These are phyloP conservation scores for Lichenothelia convexa DNA, from an alignment of 495 filamentous ascomycete genomes.

Conservation along the genomic window DNA sequence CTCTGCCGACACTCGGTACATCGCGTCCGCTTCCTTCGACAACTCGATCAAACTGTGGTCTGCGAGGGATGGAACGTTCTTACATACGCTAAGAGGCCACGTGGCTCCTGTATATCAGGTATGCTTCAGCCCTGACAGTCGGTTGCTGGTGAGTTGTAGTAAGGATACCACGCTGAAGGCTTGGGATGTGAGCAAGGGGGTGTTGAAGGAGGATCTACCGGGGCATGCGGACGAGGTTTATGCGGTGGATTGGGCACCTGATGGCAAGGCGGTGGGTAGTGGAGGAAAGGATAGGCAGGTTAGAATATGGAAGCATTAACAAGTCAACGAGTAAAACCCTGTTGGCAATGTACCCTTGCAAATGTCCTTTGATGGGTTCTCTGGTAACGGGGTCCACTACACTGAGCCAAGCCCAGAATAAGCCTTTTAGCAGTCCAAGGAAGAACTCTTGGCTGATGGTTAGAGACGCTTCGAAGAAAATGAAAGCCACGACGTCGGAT, in stretches of 20 bases:
- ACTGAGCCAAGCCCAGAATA: too few species aligned
- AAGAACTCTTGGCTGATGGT: too few species aligned
- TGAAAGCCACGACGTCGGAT: too few species aligned
- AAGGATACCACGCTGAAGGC: slow-evolving; percentile 93
- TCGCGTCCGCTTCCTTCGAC: slow-evolving; percentile 80
- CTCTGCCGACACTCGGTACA: slow-evolving; percentile 68
- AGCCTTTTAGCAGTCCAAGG: too few species aligned
- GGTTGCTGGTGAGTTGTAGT: slow-evolving; percentile 63
- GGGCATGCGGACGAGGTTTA: slow-evolving; percentile 93
- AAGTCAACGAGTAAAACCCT: too few species aligned
- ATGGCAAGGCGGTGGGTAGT: slow-evolving; percentile 68
- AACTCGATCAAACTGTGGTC: slow-evolving; percentile 86
- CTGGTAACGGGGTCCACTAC: too few species aligned
- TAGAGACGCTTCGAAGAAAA: too few species aligned
- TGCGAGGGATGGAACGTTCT: slow-evolving; percentile 54
- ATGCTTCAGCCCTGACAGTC: slow-evolving; percentile 74
- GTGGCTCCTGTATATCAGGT: slow-evolving; percentile 86
- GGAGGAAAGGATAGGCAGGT: slow-evolving; percentile 89
- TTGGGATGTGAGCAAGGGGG: slow-evolving; percentile 75
- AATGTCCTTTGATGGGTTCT: too few species aligned
- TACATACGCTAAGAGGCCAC: slow-evolving; percentile 75
- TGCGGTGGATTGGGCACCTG: slow-evolving; percentile 80
- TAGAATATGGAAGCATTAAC: slow-evolving; percentile 60
- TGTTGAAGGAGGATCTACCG: slow-evolving; percentile 69
- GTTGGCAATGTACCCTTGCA: too few species aligned